These are phyloP conservation scores for Wickerhamomyces sp. DNA, from an alignment of 1,139 yeast species.

Conservation along the genomic window DNA sequence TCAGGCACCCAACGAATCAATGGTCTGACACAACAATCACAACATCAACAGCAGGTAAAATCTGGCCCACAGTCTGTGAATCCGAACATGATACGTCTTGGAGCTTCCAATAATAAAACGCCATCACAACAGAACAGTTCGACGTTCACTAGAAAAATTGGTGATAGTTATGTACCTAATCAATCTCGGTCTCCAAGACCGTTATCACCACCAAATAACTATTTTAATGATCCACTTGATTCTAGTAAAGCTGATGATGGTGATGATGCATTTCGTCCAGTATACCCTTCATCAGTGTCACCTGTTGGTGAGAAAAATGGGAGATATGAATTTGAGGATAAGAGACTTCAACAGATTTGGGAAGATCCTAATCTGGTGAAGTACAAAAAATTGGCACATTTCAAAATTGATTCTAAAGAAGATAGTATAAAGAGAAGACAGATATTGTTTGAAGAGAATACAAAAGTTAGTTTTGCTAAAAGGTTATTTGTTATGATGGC, in stretches of 20 bases:
- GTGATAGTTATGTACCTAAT: too few species aligned
- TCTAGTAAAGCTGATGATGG: not conserved
- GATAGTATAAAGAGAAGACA: conserved; percentile 6
- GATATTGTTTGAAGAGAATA: not conserved
- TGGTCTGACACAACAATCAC: too few species aligned
- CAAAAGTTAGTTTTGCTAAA: conserved; percentile 4
- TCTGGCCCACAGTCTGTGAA: too few species aligned
- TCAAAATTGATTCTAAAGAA: conserved; percentile 1
- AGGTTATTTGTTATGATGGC: conserved; percentile 5
- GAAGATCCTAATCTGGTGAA: conserved; percentile 4
- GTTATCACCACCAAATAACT: conserved; percentile 2
- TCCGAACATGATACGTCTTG: too few species aligned
- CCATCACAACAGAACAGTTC: not conserved
- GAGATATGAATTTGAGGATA: not conserved
- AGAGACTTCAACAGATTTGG: not conserved
- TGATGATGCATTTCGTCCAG: not conserved
- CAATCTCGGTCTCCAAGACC: not conserved
- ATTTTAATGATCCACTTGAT: not conserved
- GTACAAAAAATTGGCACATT: conserved; percentile 7
- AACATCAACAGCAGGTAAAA: too few species aligned
- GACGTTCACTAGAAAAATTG: too few species aligned
- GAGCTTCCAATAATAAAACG: too few species aligned
- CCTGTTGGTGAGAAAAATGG: not conserved
- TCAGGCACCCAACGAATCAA: too few species aligned
- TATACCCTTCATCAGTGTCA: not conserved